A percentile compares a stretch with the other conserved stretches of the same genome.
These are phyloP conservation scores for Peltaster fructicola DNA, from an alignment of 2,329 filamentous ascomycete genomes.

Conservation along the genomic window DNA sequence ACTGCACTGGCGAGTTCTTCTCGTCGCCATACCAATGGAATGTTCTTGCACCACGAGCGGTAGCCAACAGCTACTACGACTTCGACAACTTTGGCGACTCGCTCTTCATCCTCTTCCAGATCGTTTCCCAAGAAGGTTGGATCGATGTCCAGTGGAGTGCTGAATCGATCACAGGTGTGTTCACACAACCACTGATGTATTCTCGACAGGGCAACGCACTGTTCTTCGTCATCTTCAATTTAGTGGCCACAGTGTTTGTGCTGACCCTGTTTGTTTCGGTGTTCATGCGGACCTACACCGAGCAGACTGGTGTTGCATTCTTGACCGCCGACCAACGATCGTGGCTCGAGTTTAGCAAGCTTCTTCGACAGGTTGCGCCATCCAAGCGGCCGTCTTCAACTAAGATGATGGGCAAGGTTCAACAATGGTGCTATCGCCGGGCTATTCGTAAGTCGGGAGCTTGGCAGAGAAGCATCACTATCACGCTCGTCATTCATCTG, in stretches of 20 bases:
- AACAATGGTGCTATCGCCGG: slow-evolving; percentile 85
- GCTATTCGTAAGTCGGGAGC: slow-evolving; percentile 85
- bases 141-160: slow-evolving; percentile 75
- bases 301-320: slow-evolving; percentile 93
- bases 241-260: slow-evolving; percentile 89
- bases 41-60: slow-evolving; percentile 65
- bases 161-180: slow-evolving; percentile 62
- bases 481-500: slow-evolving; percentile 64
- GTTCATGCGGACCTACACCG: slow-evolving; percentile 99
- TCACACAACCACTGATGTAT: slow-evolving; percentile 52
- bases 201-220: slow-evolving; percentile 68
- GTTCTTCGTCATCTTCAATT: slow-evolving; percentile 93
- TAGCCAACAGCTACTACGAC: slow-evolving; percentile 66
- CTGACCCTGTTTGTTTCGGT: slow-evolving; percentile 95
- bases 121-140: slow-evolving; percentile 98
- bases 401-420: slow-evolving; percentile 54
- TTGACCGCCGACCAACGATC: slow-evolving; percentile 89
- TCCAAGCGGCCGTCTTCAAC: slow-evolving; percentile 79
- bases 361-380: slow-evolving; percentile 80
- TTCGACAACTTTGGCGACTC: slow-evolving; percentile 93
- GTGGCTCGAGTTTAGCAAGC: slow-evolving; percentile 86
- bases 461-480: slow-evolving; percentile 75
- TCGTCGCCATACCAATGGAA: slow-evolving; percentile 69
- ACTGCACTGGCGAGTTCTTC: slow-evolving; percentile 73
- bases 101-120: slow-evolving; percentile 93